Evolutionary conservation across 1,139 yeast species (phyloP).

Genomic region (Yamadazyma trypodendri): DNA sequence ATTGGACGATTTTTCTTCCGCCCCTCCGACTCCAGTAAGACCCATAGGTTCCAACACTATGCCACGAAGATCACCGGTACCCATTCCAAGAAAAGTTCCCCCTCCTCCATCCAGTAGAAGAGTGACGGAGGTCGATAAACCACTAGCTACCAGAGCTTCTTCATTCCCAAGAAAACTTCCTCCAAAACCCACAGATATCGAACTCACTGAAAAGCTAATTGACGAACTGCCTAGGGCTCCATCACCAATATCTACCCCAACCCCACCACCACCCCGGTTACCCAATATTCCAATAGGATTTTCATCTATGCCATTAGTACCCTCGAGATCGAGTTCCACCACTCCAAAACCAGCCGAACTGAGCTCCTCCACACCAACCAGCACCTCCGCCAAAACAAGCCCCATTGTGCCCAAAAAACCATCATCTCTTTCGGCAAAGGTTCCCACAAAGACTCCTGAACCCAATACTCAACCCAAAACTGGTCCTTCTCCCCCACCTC

Average conservation of each 20-base stretch:
- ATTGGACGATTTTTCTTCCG: slow-evolving; percentile 26
- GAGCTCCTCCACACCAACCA: slow-evolving; percentile 1
- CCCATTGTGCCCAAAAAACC: slow-evolving; percentile 44
- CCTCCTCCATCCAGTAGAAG: slow-evolving; percentile 37
- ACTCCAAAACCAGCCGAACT: slow-evolving; percentile 21
- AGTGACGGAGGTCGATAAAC: slow-evolving; percentile 13
- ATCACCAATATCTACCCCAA: slow-evolving; percentile 6
- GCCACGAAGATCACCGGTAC: too few relatives aligned
- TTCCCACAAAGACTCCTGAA: slow-evolving; percentile 9
- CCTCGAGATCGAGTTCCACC: slow-evolving; percentile 33
- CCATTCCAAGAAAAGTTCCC: slow-evolving; percentile 36
- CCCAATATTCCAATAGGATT: slow-evolving; percentile 34
- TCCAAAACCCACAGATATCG: slow-evolving; percentile 20
- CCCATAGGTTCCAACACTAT: slow-evolving; percentile 9
- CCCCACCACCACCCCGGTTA: slow-evolving; percentile 29
- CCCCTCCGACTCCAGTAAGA: slow-evolving; percentile 26
- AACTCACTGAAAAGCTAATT: slow-evolving; percentile 5
- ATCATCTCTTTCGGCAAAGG: slow-evolving; percentile 19
- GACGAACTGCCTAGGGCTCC: neutral
- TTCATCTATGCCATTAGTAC: slow-evolving; percentile 39
- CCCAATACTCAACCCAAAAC: slow-evolving; percentile 6
- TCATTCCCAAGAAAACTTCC: slow-evolving; percentile 20
- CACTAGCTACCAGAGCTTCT: neutral
- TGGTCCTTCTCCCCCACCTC: slow-evolving; percentile 31
- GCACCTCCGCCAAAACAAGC: slow-evolving; percentile 12